A percentile compares a stretch with the other conserved stretches of the same genome.
These are phyloP conservation scores for Crassisporium funariophilum DNA, from an alignment of 768 basidiomycete species.

Conservation along the genomic window DNA sequence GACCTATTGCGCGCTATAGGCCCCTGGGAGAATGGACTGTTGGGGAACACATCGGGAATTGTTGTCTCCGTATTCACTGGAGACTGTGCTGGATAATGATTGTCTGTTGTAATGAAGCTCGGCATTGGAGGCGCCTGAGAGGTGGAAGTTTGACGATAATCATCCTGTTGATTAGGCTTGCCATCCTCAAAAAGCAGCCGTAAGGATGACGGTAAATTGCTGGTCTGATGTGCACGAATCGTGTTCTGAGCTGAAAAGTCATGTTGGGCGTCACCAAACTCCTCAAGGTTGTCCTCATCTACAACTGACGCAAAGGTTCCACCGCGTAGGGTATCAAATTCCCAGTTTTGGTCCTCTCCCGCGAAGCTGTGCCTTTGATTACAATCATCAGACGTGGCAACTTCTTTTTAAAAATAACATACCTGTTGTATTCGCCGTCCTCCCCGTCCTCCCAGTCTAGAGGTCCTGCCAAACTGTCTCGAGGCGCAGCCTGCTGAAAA, in stretches of 20 bases:
- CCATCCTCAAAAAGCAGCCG: slow-evolving; percentile 78
- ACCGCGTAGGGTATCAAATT: slow-evolving; percentile 73
- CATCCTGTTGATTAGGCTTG: slow-evolving; percentile 34
- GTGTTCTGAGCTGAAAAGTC: slow-evolving; percentile 40
- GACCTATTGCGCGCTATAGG: no score
- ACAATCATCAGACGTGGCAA: background rate
- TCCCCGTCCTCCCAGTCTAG: slow-evolving; percentile 79
- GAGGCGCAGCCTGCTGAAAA: slow-evolving; percentile 73
- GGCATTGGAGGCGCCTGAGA: slow-evolving; percentile 9
- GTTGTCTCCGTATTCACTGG: background rate
- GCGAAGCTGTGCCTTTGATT: slow-evolving; percentile 17
- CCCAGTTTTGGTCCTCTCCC: slow-evolving; percentile 55
- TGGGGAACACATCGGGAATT: background rate
- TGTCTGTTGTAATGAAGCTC: no score
- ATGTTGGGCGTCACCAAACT: slow-evolving; percentile 18
- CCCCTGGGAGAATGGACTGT: no score
- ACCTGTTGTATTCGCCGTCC: slow-evolving; percentile 63
- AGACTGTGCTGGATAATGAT: slow-evolving; percentile 3
- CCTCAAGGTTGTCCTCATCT: slow-evolving; percentile 23
- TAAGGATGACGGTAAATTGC: slow-evolving; percentile 72
- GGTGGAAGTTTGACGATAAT: slow-evolving; percentile 41
- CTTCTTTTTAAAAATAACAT: no score
- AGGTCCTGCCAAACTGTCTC: slow-evolving; percentile 76
- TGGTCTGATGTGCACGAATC: slow-evolving; percentile 48
- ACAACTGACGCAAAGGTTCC: slow-evolving; percentile 15